phyloP scores from a whole-genome alignment of 1,284 basidiomycete genomes.

The Cutaneotrichosporon spelunceum region DNA sequence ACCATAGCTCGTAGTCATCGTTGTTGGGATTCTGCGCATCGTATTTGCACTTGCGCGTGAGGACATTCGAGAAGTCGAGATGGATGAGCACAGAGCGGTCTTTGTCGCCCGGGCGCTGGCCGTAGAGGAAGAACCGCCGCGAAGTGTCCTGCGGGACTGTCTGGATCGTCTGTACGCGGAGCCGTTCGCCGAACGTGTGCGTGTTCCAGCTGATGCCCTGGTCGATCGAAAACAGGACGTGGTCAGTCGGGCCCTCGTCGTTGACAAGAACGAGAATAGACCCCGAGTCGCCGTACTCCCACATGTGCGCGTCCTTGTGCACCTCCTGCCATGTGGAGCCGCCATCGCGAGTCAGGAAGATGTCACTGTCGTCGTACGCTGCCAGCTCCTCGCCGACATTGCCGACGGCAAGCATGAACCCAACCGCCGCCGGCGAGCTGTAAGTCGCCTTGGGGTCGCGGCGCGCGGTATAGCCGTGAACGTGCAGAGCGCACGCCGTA shows the following conservation, averaged over 20 bases:
- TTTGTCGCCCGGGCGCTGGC: constrained; percentile 58
- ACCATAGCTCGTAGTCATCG: constrained; percentile 95
- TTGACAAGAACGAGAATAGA: constrained; percentile 90
- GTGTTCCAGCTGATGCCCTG: constrained; percentile 85
- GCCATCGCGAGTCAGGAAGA: constrained; percentile 92
- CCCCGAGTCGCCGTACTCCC: constrained; percentile 97
- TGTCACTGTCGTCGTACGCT: constrained; percentile 82
- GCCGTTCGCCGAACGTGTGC: constrained; percentile 76
- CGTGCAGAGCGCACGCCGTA: constrained; percentile 77
- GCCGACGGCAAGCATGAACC: constrained; percentile 94
- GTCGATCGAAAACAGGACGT: constrained; percentile 81
- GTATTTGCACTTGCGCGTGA: constrained; percentile 8
- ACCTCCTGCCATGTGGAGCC: constrained; percentile 99
- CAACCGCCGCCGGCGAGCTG: constrained; percentile 85
- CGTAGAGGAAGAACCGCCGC: constrained; percentile 84
- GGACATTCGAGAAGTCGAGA: constrained; percentile 65
- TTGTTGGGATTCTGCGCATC: constrained; percentile 66
- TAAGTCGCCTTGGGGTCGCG: constrained; percentile 84
- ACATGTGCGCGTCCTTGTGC: constrained; percentile 94
- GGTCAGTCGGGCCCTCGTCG: constrained; percentile 88
- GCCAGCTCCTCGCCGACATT: constrained; percentile 84
- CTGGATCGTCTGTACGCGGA: constrained; percentile 74
- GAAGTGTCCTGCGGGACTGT: constrained; percentile 89
- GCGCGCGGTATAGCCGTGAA: constrained; percentile 95
- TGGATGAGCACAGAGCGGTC: constrained; percentile 68